These are phyloP conservation scores for Sporothrix phasma DNA, from an alignment of 2,329 filamentous ascomycete species.

Conservation along the genomic window DNA sequence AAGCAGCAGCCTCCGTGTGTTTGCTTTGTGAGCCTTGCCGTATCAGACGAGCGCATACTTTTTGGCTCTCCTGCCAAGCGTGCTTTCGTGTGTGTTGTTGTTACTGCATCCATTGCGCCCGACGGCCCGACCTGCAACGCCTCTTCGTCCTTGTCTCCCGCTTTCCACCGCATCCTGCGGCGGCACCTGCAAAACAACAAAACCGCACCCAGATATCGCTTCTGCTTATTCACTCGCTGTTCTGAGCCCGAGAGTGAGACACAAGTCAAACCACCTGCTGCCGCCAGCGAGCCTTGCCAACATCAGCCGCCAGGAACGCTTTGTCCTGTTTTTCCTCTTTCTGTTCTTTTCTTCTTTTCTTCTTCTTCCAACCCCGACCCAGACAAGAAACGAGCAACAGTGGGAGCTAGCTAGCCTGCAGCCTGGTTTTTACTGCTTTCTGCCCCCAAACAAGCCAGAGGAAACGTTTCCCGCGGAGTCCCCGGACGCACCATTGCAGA, in stretches of 20 bases:
- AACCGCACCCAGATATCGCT: not conserved
- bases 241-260: not conserved
- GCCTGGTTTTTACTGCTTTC: not conserved
- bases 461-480: constrained; percentile 10
- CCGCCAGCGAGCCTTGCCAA: constrained; percentile 3
- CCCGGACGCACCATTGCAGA: constrained; percentile 4
- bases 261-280: not conserved
- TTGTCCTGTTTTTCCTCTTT: not conserved
- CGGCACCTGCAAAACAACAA: not conserved
- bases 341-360: no score
- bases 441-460: not conserved
- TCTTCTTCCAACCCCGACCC: no score
- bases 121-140: not conserved
- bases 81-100: not conserved
- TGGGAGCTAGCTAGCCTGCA: not conserved
- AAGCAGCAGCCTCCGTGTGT: not conserved
- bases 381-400: not conserved
- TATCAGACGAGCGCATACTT: not conserved
- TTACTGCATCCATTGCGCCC: not conserved
- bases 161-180: not conserved
- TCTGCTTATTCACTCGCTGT: not conserved
- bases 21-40: constrained; percentile 1
- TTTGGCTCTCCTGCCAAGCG: not conserved
- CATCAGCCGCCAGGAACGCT: not conserved
- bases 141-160: not conserved